Percentiles rank a stretch among this genome's conserved stretches.
Conservation (phyloP, 169 alveolate species). For the Plasmodium reichenowi region DNA sequence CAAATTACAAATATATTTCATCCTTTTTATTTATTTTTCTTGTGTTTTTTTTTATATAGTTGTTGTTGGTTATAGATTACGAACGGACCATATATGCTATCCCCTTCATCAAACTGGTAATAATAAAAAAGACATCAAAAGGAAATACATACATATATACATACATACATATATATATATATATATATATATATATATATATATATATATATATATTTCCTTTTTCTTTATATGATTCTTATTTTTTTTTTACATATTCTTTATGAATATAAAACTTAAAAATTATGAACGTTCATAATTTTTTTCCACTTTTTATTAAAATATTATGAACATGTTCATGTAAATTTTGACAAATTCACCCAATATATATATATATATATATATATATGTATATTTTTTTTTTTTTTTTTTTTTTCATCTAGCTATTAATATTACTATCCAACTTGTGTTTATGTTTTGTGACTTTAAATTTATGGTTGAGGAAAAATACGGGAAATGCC, state of each 20-base stretch:
- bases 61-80: conserved; percentile 44
- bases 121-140: background rate
- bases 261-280: too few relatives aligned
- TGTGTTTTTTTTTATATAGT: conserved; percentile 16
- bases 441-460: conserved; percentile 27
- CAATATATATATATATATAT: too few relatives aligned
- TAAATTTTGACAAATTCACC: too few relatives aligned
- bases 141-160: background rate
- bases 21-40: background rate
- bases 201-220: background rate
- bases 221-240: background rate
- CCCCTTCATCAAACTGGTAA: conserved; percentile 71
- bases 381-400: too few relatives aligned
- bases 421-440: conserved; percentile 18
- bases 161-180: background rate
- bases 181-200: background rate
- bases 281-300: background rate
- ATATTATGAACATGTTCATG: background rate
- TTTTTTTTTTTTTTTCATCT: background rate
- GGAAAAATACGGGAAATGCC: conserved; percentile 74
- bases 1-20: background rate
- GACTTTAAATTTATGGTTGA: conserved; percentile 58
- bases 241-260: background rate
- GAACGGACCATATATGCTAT: conserved; percentile 38
- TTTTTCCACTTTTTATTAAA: background rate